Percentiles rank a stretch among this genome's conserved stretches.
Evolutionary conservation across 371 early-diverging fungal species (phyloP).

Genomic region (Vairimorpha necatrix): DNA sequence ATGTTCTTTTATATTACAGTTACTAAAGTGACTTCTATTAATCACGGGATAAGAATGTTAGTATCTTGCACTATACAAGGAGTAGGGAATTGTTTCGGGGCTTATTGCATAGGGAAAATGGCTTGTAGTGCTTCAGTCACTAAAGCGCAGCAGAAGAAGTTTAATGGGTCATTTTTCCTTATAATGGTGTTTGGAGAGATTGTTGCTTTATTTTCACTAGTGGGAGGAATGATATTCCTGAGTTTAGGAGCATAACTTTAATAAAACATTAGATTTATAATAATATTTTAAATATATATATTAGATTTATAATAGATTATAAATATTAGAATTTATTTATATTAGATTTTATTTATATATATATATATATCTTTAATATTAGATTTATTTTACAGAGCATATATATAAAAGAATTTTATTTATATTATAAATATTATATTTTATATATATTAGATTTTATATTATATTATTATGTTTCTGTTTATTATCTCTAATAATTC

Average conservation of each 20-base stretch:
- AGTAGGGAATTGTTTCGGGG: slow-evolving; percentile 54
- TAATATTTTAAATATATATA: too few relatives aligned
- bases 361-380: too few relatives aligned
- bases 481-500: slow-evolving; percentile 22
- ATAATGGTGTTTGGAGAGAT: slow-evolving; percentile 64
- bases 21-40: slow-evolving; percentile 25
- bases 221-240: slow-evolving; percentile 57
- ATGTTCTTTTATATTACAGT: slow-evolving; percentile 54
- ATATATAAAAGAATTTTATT: too few relatives aligned
- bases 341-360: background rate
- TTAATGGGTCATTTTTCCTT: slow-evolving; percentile 58
- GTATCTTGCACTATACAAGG: slow-evolving; percentile 59
- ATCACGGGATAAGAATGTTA: slow-evolving; percentile 41
- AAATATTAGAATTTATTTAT: too few relatives aligned
- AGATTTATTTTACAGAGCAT: too few relatives aligned
- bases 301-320: too few relatives aligned
- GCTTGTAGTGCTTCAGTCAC: slow-evolving; percentile 59
- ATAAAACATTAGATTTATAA: background rate
- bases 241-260: background rate
- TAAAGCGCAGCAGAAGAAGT: slow-evolving; percentile 63
- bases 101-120: slow-evolving; percentile 58
- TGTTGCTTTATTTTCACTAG: slow-evolving; percentile 59
- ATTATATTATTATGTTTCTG: too few relatives aligned
- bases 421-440: too few relatives aligned
- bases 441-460: background rate